These are phyloP conservation scores for Trichophyton schoenleinii DNA, from an alignment of 2,329 filamentous ascomycete genomes.

Conservation along the genomic window DNA sequence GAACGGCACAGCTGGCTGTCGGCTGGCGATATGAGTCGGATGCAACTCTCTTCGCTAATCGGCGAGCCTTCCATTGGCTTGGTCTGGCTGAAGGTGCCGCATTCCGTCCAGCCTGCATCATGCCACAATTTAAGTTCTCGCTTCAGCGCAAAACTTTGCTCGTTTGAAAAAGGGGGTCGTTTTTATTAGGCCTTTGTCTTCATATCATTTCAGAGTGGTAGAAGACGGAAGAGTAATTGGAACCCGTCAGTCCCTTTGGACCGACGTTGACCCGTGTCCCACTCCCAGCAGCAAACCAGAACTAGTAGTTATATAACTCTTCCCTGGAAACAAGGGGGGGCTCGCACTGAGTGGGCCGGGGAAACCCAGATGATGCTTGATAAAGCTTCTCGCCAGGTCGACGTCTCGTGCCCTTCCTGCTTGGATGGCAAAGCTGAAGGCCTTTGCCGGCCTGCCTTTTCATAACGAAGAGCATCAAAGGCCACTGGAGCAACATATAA, in stretches of 20 bases:
- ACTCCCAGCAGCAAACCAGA: neutral
- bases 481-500: no score
- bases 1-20: no score
- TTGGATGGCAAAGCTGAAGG: no score
- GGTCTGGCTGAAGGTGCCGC: neutral
- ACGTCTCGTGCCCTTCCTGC: neutral
- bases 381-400: neutral
- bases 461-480: no score
- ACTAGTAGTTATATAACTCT: no score
- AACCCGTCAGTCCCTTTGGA: neutral
- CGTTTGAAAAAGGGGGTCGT: neutral
- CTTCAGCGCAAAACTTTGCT: neutral
- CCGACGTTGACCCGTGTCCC: neutral
- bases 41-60: neutral
- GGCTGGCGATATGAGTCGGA: neutral
- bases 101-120: neutral
- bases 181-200: no score
- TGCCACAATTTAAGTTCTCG: neutral
- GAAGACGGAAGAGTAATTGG: no score
- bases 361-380: neutral
- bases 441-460: no score
- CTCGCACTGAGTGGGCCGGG: no score
- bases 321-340: neutral
- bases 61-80: neutral
- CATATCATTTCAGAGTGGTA: no score